Evolutionary conservation across 2,329 filamentous ascomycete species (phyloP), one percentile per base, ranked within the genome.

Genomic region (Coleophoma crateriformis): DNA sequence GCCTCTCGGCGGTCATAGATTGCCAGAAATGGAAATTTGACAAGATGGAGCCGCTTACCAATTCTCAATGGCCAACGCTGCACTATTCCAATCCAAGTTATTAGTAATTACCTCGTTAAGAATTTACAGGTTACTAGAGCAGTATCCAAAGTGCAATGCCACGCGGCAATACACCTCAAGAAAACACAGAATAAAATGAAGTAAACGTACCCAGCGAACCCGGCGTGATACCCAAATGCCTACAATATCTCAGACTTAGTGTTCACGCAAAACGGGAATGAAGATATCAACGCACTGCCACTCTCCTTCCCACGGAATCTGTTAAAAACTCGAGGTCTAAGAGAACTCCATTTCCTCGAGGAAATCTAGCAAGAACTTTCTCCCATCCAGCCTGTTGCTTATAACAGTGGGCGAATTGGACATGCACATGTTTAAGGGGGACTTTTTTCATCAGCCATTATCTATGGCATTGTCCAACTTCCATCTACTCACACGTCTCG

Each of bases 251-350:
- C 8, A 32, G 22, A 27, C 19, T 27, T 37, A 35, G 35, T 38
- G 12, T 38, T 3, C 7, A 38, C 13, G 19, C 32, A 4, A 11
- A 33, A 22, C 7, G 20, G 27, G 79, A 60, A 34, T 2, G 27
- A 27, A 27, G 14, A 10, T 5, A 14, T n/a, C 7, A 37, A 17
- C 90, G 89, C 1, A 84, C 83, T 8, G 85, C 84, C 1, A 91
- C 84, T 53, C 88, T 74, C 43, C 87, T 76, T 35, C 87, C 87
- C 32, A 72, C 76, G 55, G 84, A 79, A 58, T 95, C 86, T 37
- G 81, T 79, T 35, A 96, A 75, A 67, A 96, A 96, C 66, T 96
- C 91, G 35, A 96, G 78, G 62, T 96, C 91, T 51, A 90, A 81
- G 13, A 96, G 80, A 0, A 81, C 85, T 58, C 89, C 88, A 48